Base-by-base conservation (phyloP, 768 basidiomycete species). In the Phylloporus arenicola region DNA sequence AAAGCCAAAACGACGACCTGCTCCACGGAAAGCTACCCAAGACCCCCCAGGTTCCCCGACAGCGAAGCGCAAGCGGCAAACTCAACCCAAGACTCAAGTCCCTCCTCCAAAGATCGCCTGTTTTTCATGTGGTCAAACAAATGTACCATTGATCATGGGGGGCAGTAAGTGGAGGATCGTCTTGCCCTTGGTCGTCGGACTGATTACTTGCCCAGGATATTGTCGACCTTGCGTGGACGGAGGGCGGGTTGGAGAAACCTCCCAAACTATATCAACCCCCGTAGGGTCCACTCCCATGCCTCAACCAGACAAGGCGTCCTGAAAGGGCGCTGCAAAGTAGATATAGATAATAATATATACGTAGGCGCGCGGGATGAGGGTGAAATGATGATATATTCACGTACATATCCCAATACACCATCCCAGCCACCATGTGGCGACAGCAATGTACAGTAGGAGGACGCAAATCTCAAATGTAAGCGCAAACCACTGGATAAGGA, bases 131-230 rank as follows among this genome's bases (percentile, higher is more conserved):
- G 76, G 77, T 39, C 75, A 79, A 62, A 78, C 75, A 14, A 83
- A 86, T 59, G 86, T 88, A 13, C 87, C 87, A 7, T 72, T 89
- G n/a, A 79, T 88, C 46, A 73, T 83, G 62, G 85, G 85, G 50
- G 87, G 86, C 37, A 76, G 87, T 88, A 56, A 75, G 86, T 75
- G 33, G 40, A 31, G 17, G 9, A 6, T 11, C 22, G 13, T 34
- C 13, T 27, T 31, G 25, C 19, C 8, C 16, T n/a, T 43, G 22
- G 4, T 48, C 27, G 24, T 43, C 19, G 41, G 8, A 25, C 42
- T 47, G 30, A 54, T 35, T 17, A 9, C 40, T 29, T 42, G 24
- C 12, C 4, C 46, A 88, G 86, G 82, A 51, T 87, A 75, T 61
- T 88, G 86, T 67, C 78, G 84, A 19, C 76, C 77, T 11, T 88